Evolutionary conservation across 2,329 filamentous ascomycete species (phyloP).

Genomic region (Scytalidium sp.): DNA sequence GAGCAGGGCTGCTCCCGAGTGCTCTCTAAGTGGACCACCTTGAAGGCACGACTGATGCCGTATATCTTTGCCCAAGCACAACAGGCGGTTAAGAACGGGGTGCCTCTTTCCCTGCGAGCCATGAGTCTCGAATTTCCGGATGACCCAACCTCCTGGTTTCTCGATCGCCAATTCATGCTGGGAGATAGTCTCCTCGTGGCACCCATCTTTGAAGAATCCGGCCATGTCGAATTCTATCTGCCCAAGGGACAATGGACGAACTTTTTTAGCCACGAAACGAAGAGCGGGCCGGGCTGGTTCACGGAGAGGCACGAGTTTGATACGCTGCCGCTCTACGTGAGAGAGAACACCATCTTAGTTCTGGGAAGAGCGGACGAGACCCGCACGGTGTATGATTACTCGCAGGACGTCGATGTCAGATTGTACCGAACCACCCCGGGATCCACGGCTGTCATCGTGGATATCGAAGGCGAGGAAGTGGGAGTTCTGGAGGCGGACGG

Average conservation of each 20-base stretch:
- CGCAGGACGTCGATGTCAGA: slow-evolving; percentile 37
- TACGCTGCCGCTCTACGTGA: slow-evolving; percentile 43
- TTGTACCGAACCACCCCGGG: slow-evolving; percentile 41
- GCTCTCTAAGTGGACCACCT: slow-evolving; percentile 38
- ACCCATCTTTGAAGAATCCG: slow-evolving; percentile 55
- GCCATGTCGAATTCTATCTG: slow-evolving; percentile 54
- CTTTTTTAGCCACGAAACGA: slow-evolving; percentile 41
- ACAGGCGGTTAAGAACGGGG: slow-evolving; percentile 44
- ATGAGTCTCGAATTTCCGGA: slow-evolving; percentile 59
- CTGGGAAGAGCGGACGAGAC: slow-evolving; percentile 24
- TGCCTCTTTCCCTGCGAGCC: slow-evolving; percentile 52
- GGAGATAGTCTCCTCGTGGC: slow-evolving; percentile 54
- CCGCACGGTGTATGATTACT: slow-evolving; percentile 27
- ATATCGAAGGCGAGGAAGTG: slow-evolving; percentile 38
- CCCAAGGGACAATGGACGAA: slow-evolving; percentile 48
- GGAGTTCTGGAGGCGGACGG: slow-evolving; percentile 37
- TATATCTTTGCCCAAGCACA: slow-evolving; percentile 53
- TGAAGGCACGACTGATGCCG: slow-evolving; percentile 56
- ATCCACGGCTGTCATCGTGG: slow-evolving; percentile 39
- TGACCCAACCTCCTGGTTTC: slow-evolving; percentile 53
- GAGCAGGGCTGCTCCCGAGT: slow-evolving; percentile 45
- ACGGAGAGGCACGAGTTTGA: slow-evolving; percentile 45
- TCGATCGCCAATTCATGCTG: slow-evolving; percentile 62
- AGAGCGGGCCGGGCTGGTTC: slow-evolving; percentile 40
- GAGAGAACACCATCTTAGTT: slow-evolving; percentile 31